Conservation (phyloP, 2,329 filamentous ascomycete species). For the Alternaria sp. region DNA sequence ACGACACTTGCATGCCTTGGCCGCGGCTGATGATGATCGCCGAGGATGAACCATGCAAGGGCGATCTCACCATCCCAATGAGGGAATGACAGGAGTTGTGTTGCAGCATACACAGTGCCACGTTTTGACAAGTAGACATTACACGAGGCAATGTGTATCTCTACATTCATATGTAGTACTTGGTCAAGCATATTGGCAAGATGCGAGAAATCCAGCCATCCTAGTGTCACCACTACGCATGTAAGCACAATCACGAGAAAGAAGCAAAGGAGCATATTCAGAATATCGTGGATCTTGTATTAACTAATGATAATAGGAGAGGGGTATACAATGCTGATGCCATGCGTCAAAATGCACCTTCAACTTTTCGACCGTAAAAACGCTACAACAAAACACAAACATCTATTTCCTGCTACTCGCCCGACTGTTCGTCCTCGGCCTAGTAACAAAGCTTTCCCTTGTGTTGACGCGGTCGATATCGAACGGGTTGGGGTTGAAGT, state of each 20-base stretch:
- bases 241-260: background rate
- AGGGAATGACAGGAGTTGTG: background rate
- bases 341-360: constrained; percentile 2
- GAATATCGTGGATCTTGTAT: constrained; percentile 6
- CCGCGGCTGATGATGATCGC: background rate
- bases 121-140: background rate
- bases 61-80: background rate
- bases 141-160: background rate
- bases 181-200: background rate
- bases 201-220: background rate
- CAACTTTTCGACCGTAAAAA: constrained; percentile 6
- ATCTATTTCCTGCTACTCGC: constrained; percentile 17
- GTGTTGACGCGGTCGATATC: constrained; percentile 58
- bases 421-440: constrained; percentile 27
- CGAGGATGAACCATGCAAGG: background rate
- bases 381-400: constrained; percentile 4
- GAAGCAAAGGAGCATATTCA: background rate
- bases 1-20: background rate
- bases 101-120: background rate
- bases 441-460: constrained; percentile 51
- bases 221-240: background rate
- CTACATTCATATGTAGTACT: background rate
- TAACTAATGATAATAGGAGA: constrained; percentile 9
- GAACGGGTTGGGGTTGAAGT: constrained; percentile 55
- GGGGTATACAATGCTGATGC: constrained; percentile 34